Percentiles rank a stretch among this genome's conserved stretches.
phyloP scores from a whole-genome alignment of 148 eudicot species.

The Silene conica region DNA sequence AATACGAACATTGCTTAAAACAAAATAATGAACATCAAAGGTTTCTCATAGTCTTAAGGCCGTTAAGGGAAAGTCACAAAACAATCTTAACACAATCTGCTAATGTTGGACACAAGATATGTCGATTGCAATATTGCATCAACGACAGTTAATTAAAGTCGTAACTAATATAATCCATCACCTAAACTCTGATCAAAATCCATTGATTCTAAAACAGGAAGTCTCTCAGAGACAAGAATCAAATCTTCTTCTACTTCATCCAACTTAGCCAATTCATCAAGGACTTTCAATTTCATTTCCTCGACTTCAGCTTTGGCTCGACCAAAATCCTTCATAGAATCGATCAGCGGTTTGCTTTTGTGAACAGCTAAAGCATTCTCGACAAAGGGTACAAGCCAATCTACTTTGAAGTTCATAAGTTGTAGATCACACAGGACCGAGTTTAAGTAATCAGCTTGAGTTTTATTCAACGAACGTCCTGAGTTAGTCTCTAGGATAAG shows the following conservation, averaged over 20 bases:
- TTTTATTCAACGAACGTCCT: conserved; percentile 7
- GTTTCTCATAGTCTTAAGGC: no score
- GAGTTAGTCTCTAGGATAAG: conserved; percentile 5
- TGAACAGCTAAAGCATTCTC: conserved; percentile 5
- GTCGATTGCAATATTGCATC: no score
- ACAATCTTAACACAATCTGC: no score
- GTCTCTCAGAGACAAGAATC: conserved; percentile 8
- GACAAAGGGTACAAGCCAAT: conserved; percentile 14
- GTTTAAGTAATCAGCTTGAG: conserved; percentile 13
- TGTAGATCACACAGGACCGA: conserved; percentile 11
- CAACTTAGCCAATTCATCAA: conserved; percentile 2
- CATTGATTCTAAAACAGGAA: not conserved
- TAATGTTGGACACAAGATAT: no score
- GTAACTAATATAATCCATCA: conserved; percentile 13
- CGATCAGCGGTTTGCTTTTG: conserved; percentile 12
- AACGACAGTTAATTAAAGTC: not conserved
- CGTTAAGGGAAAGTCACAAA: no score
- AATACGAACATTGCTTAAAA: no score
- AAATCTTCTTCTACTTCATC: conserved; percentile 1
- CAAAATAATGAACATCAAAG: no score
- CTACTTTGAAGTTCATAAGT: conserved; percentile 12
- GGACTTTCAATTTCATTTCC: conserved; percentile 6
- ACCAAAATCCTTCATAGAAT: not conserved
- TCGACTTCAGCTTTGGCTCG: not conserved
- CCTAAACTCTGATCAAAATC: conserved; percentile 16